A percentile compares a stretch with the other conserved stretches of the same genome.
Conservation (phyloP, 2,329 filamentous ascomycete genomes). For the Colletotrichum sp. region DNA sequence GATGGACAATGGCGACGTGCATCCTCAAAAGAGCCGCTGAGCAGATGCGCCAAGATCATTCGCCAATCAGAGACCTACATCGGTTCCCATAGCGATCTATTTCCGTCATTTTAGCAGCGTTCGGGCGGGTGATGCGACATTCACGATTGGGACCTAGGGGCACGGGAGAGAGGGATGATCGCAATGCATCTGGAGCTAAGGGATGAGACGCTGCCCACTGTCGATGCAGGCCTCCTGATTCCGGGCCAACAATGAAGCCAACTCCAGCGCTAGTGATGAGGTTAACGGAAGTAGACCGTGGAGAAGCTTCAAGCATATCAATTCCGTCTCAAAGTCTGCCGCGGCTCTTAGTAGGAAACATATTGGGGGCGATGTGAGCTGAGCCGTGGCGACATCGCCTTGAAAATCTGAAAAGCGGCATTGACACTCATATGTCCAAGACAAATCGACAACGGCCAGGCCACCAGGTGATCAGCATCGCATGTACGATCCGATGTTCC, state of each 20-base stretch:
- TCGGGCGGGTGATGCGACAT: background rate
- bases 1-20: background rate
- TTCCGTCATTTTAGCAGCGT: background rate
- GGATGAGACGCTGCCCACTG: background rate
- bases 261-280: background rate
- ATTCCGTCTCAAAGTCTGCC: background rate
- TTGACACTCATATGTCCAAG: slow-evolving; percentile 1
- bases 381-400: background rate
- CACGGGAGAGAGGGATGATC: background rate
- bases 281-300: background rate
- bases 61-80: background rate
- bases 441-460: background rate
- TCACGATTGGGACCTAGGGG: background rate
- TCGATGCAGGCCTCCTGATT: background rate
- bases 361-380: background rate
- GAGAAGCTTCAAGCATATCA: background rate
- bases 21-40: background rate
- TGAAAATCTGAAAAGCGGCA: background rate
- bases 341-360: background rate
- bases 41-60: background rate
- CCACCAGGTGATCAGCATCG: background rate
- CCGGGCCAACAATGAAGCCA: background rate
- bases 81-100: background rate
- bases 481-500: background rate
- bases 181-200: background rate